Percentiles rank a stretch among this genome's conserved stretches.
Conservation (phyloP, 257 asterid species). For the Avicennia marina region DNA sequence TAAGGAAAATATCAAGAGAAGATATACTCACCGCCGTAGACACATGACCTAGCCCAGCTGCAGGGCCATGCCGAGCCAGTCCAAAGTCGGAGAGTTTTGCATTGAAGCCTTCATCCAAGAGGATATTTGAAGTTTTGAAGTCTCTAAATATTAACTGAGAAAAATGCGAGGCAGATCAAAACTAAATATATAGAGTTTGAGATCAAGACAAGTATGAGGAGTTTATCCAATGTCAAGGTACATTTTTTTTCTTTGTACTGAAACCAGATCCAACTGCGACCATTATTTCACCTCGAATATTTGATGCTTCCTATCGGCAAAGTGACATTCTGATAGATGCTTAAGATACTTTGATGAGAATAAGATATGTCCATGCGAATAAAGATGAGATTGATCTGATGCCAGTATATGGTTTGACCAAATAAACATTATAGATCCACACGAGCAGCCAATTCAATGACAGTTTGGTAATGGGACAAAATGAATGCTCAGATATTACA, state of each 20-base stretch:
- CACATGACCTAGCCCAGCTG: conserved; percentile 69
- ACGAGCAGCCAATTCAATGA: no score
- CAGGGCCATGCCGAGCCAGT: conserved; percentile 89
- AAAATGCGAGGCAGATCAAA: conserved; percentile 15
- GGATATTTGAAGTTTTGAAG: conserved; percentile 88
- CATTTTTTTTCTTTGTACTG: neutral
- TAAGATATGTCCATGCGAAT: no score
- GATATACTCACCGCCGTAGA: conserved; percentile 67
- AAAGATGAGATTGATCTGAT: no score
- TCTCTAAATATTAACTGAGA: conserved; percentile 84
- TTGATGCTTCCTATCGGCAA: no score
- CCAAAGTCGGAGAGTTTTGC: conserved; percentile 96
- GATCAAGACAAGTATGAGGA: neutral
- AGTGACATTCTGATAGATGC: no score
- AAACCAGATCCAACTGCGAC: no score
- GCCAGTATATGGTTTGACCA: no score
- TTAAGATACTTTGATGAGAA: no score
- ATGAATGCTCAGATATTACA: no score
- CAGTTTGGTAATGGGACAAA: no score
- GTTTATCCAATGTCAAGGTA: neutral
- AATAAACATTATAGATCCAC: no score
- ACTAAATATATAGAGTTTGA: neutral
- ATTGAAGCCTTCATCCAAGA: conserved; percentile 71
- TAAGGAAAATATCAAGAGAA: neutral
- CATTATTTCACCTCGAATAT: no score